phyloP scores from a whole-genome alignment of 768 basidiomycete species.

The Auricularia heimuer region DNA sequence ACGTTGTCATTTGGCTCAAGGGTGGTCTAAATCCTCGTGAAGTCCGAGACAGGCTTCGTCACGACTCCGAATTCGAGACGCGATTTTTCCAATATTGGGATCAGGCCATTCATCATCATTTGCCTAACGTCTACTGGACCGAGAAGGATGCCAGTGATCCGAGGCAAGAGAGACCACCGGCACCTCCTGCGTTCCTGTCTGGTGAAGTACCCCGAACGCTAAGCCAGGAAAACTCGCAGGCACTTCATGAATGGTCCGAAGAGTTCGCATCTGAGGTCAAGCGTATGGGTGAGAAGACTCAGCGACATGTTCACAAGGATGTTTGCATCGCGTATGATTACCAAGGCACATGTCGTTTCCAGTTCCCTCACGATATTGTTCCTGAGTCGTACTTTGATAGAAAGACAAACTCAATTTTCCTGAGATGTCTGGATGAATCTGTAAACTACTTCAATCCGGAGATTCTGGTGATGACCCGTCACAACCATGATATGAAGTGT shows the following conservation, averaged over 20 bases:
- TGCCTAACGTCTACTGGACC: constrained; percentile 18
- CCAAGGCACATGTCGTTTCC: constrained; percentile 20
- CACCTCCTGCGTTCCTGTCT: constrained; percentile 4
- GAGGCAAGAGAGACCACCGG: constrained; percentile 15
- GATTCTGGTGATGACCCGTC: constrained; percentile 24
- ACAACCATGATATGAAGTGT: constrained; percentile 28
- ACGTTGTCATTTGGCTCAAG: constrained; percentile 22
- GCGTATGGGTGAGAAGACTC: constrained; percentile 15
- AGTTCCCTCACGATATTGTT: constrained; percentile 25
- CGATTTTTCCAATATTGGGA: constrained; percentile 25
- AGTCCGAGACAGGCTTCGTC: constrained; percentile 16
- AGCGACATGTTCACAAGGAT: constrained; percentile 12
- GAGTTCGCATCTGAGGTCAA: constrained; percentile 14
- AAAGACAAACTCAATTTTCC: constrained; percentile 21
- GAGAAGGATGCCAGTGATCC: constrained; percentile 15
- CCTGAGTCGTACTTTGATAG: constrained; percentile 20
- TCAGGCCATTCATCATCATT: constrained; percentile 22
- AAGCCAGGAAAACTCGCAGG: no score
- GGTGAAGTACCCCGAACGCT: no score
- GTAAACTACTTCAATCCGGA: constrained; percentile 26
- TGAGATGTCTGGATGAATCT: constrained; percentile 19
- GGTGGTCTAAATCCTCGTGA: constrained; percentile 25
- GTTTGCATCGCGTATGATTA: constrained; percentile 26
- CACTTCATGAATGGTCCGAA: constrained; percentile 8
- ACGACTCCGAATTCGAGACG: constrained; percentile 11